A percentile compares a stretch with the other conserved stretches of the same genome.
Evolutionary conservation across 176 grass and related monocot species (phyloP).

Genomic region (Cenchrus purpureus): DNA sequence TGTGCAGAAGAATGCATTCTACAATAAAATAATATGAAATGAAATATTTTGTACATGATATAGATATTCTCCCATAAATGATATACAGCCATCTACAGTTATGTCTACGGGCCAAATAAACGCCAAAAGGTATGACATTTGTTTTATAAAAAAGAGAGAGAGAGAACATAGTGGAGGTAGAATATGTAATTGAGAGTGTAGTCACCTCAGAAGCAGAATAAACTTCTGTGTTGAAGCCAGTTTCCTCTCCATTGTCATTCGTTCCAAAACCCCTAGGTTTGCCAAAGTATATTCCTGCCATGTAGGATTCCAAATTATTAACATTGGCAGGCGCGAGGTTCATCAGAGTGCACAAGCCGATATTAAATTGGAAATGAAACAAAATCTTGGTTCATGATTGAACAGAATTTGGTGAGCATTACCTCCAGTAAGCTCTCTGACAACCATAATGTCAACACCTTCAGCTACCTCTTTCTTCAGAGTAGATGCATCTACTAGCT

Average conservation of each 20-base stretch:
- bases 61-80: background rate
- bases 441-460: constrained; percentile 96
- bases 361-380: background rate
- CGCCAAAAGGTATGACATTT: too few relatives aligned
- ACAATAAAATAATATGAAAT: constrained; percentile 22
- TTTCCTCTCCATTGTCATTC: constrained; percentile 77
- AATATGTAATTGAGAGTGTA: background rate
- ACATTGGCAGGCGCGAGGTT: background rate
- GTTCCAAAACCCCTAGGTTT: constrained; percentile 96
- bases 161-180: background rate
- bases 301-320: background rate
- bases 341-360: background rate
- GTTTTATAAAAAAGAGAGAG: too few relatives aligned
- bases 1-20: background rate
- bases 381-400: background rate
- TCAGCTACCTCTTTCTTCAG: constrained; percentile 88
- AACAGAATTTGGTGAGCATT: constrained; percentile 1
- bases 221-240: constrained; percentile 91
- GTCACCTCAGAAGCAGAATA: constrained; percentile 82
- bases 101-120: background rate
- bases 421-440: constrained; percentile 99
- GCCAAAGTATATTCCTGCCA: constrained; percentile 74
- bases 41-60: background rate
- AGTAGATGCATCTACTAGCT: constrained; percentile 90
- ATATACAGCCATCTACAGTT: background rate